These are phyloP conservation scores for Spergularia azorica DNA, from an alignment of 179 eudicot genomes.

Conservation along the genomic window DNA sequence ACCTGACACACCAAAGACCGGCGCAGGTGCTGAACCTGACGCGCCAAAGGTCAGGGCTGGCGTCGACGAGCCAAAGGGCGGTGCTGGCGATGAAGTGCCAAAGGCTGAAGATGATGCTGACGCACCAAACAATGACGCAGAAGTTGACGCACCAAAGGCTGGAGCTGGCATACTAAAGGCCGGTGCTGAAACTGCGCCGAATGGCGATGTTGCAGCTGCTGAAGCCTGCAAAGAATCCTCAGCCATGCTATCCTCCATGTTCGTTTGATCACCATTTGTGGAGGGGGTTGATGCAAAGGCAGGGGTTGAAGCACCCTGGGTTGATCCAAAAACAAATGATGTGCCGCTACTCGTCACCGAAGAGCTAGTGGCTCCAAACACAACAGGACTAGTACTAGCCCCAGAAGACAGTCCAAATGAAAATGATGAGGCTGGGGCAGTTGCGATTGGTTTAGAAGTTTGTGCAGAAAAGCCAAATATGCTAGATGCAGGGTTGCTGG, in stretches of 20 bases:
- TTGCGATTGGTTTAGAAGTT: slow-evolving; percentile 31
- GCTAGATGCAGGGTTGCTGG: slow-evolving; percentile 33
- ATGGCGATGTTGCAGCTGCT: slow-evolving; percentile 26
- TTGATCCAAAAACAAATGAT: slow-evolving; percentile 25
- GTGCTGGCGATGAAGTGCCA: not conserved
- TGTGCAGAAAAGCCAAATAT: slow-evolving; percentile 39
- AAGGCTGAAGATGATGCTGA: not conserved
- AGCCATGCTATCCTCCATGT: slow-evolving; percentile 81
- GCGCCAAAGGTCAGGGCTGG: slow-evolving; percentile 38
- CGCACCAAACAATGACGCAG: too few species aligned
- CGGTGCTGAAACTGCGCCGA: too few species aligned
- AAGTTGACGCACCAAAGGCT: too few species aligned
- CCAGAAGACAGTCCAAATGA: slow-evolving; percentile 31
- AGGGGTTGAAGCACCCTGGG: slow-evolving; percentile 28
- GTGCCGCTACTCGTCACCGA: slow-evolving; percentile 19
- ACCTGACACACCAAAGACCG: not conserved
- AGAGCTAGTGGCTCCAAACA: slow-evolving; percentile 25
- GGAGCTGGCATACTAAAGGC: too few species aligned
- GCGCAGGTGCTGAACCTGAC: slow-evolving; percentile 28
- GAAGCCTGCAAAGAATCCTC: slow-evolving; percentile 59
- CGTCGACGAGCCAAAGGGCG: slow-evolving; percentile 39
- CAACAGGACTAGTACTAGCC: slow-evolving; percentile 5
- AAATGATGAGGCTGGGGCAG: slow-evolving; percentile 19
- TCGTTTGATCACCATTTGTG: slow-evolving; percentile 55
- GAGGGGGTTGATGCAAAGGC: slow-evolving; percentile 28